Evolutionary conservation across 2,329 filamentous ascomycete genomes (phyloP).

Genomic region (Cytospora piceicola): DNA sequence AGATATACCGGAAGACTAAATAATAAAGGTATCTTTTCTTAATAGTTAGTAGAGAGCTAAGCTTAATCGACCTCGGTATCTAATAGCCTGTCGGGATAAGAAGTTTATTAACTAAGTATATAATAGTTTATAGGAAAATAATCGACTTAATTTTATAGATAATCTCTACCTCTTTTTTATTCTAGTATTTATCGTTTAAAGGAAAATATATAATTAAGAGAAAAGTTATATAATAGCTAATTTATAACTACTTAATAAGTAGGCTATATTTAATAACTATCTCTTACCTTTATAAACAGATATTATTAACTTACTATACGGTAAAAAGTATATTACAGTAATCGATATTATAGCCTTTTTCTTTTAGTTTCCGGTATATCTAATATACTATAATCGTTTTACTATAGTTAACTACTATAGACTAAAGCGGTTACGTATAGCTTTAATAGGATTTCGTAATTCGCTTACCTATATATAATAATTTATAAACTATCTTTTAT

Average conservation of each 20-base stretch:
- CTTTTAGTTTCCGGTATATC: conserved; percentile 9
- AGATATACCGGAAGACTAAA: too few relatives aligned
- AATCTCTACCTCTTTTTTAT: not conserved
- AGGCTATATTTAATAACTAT: conserved; percentile 8
- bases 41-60: too few relatives aligned
- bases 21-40: too few relatives aligned
- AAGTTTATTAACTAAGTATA: too few relatives aligned
- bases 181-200: not conserved
- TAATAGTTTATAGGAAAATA: not conserved
- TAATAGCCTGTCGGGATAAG: too few relatives aligned
- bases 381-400: not conserved
- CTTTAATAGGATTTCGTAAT: not conserved
- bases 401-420: conserved; percentile 3
- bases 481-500: conserved; percentile 1
- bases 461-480: not conserved
- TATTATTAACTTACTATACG: not conserved
- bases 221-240: not conserved
- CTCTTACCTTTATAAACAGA: not conserved
- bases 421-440: not conserved
- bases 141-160: not conserved
- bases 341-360: conserved; percentile 2
- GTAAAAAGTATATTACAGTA: not conserved
- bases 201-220: not conserved
- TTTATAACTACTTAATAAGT: conserved; percentile 9
- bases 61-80: too few relatives aligned